Conservation (phyloP, 805 yeast genomes). For the Trichomonascus vanleenenianus region DNA sequence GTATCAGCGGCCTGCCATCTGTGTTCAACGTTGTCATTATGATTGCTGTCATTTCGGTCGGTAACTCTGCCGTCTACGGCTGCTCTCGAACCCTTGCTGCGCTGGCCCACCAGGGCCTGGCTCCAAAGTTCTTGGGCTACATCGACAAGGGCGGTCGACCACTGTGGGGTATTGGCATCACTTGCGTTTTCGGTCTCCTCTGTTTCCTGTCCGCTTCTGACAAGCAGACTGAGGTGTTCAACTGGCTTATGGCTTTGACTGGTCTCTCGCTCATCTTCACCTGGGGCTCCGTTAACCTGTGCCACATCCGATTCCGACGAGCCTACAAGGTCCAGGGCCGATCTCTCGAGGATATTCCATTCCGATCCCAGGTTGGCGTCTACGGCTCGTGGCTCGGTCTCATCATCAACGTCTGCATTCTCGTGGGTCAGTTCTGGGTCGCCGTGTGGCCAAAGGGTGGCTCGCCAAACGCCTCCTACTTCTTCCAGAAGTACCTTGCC, state of each 20-base stretch:
- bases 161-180: slow-evolving; percentile 46
- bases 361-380: slow-evolving; percentile 58
- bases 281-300: slow-evolving; percentile 67
- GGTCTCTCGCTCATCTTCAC: slow-evolving; percentile 72
- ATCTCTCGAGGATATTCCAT: slow-evolving; percentile 58
- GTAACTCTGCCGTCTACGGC: slow-evolving; percentile 58
- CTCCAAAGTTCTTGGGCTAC: slow-evolving; percentile 51
- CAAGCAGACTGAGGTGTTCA: slow-evolving; percentile 50
- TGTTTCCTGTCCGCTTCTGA: slow-evolving; percentile 54
- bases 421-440: slow-evolving; percentile 75
- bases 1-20: slow-evolving; percentile 56
- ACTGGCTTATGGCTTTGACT: slow-evolving; percentile 70
- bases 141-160: slow-evolving; percentile 72
- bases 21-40: slow-evolving; percentile 60
- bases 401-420: slow-evolving; percentile 47
- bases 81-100: slow-evolving; percentile 61
- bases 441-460: slow-evolving; percentile 62
- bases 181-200: slow-evolving; percentile 41
- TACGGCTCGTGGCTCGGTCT: slow-evolving; percentile 61
- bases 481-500: slow-evolving; percentile 51
- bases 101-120: slow-evolving; percentile 52
- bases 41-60: slow-evolving; percentile 58
- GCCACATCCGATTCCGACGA: slow-evolving; percentile 61
- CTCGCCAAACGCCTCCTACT: slow-evolving; percentile 23
- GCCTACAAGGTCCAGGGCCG: slow-evolving; percentile 61